These are phyloP conservation scores for Chlamydomonas sphaeroides DNA, from an alignment of 139 green algal genomes.

Conservation along the genomic window DNA sequence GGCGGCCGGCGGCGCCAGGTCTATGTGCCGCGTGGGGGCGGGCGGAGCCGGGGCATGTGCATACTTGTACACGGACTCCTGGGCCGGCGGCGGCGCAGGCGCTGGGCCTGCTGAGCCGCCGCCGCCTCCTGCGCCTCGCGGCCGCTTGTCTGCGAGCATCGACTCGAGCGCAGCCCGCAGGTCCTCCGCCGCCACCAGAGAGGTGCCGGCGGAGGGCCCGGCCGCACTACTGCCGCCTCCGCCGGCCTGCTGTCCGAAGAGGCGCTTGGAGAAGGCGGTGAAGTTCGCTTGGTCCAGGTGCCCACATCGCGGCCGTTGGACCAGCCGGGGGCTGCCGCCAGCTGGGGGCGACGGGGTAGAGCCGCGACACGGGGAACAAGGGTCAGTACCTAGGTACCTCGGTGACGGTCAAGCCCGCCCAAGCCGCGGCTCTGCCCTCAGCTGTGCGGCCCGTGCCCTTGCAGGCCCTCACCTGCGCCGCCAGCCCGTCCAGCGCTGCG, in stretches of 20 bases:
- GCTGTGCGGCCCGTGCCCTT: no score
- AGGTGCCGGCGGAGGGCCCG: no score
- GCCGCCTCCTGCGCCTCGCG: background rate
- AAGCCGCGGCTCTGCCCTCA: no score
- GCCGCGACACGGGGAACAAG: no score
- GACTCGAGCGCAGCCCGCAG: conserved; percentile 4
- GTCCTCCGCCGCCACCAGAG: background rate
- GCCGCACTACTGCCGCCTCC: no score
- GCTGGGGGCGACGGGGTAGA: no score
- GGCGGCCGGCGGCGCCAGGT: no score
- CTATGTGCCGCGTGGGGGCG: background rate
- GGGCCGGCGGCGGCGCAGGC: background rate
- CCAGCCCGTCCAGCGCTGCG: conserved; percentile 38
- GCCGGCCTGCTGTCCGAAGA: background rate
- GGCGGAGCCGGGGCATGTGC: no score
- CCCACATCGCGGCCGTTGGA: conserved; percentile 55
- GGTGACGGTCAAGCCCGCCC: no score
- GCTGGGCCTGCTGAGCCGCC: no score
- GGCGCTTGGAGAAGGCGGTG: conserved; percentile 24
- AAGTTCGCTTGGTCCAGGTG: conserved; percentile 50
- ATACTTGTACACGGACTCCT: no score
- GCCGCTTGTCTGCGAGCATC: conserved; percentile 23
- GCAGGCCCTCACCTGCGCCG: conserved; percentile 48
- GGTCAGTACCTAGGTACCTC: no score
- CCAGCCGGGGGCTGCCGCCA: conserved; percentile 45